A percentile compares a stretch with the other conserved stretches of the same genome.
Evolutionary conservation across 306 rosid genomes (phyloP).

Genomic region (Lupinus albus): DNA sequence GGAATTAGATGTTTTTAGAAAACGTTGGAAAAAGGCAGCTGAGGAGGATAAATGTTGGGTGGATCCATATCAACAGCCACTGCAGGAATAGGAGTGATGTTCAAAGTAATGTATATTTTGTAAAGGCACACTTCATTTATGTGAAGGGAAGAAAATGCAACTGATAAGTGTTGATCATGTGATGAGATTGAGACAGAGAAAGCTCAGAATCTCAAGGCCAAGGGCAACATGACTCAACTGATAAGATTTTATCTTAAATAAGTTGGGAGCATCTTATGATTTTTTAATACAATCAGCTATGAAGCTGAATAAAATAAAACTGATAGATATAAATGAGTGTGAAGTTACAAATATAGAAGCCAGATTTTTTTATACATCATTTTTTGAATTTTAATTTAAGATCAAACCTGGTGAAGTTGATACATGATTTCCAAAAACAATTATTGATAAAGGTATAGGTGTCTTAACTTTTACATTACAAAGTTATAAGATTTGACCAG

Average conservation of each 20-base stretch:
- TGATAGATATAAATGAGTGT: neutral
- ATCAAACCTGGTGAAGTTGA: neutral
- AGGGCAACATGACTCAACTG: neutral
- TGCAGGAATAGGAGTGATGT: neutral
- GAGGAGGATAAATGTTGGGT: constrained; percentile 52
- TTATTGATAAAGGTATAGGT: too few species aligned
- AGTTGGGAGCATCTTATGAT: constrained; percentile 2
- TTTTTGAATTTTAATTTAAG: constrained; percentile 4
- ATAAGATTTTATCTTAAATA: neutral
- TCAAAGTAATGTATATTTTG: constrained; percentile 31
- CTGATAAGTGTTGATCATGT: neutral
- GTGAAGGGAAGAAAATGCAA: constrained; percentile 26
- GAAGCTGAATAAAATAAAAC: constrained; percentile 3
- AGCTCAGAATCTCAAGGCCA: constrained; percentile 18
- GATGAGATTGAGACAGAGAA: neutral
- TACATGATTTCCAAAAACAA: neutral
- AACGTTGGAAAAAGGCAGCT: constrained; percentile 56
- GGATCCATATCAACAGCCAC: constrained; percentile 45
- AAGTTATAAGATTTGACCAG: too few species aligned
- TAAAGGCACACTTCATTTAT: constrained; percentile 21
- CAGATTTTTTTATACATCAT: neutral
- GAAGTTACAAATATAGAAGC: constrained; percentile 21
- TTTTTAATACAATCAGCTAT: neutral
- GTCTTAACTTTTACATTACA: too few species aligned
- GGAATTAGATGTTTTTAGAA: constrained; percentile 45